phyloP scores from a whole-genome alignment of 2,329 filamentous ascomycete genomes.

The Alternaria viburni region DNA sequence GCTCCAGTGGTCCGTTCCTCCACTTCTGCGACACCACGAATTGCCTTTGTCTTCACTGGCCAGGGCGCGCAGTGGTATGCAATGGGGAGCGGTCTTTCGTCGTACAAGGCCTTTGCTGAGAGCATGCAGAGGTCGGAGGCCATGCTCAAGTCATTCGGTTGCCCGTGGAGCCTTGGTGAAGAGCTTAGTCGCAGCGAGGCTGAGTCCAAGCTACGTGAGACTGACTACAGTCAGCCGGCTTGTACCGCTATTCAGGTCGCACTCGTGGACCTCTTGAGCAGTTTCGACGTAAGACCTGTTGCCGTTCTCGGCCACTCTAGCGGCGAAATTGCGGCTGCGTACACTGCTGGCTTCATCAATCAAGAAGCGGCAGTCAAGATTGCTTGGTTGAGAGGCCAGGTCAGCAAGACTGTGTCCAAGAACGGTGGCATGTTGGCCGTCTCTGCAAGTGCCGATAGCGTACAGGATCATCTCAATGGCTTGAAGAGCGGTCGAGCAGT shows the following conservation, averaged over 20 bases:
- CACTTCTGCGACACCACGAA: conserved; percentile 4
- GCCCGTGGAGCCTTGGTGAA: conserved; percentile 5
- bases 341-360: conserved; percentile 7
- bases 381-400: conserved; percentile 5
- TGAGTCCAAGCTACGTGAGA: conserved; percentile 4
- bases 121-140: conserved; percentile 6
- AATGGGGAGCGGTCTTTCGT: conserved; percentile 27
- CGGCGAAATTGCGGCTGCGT: conserved; percentile 32
- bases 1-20: conserved; percentile 8
- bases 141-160: conserved; percentile 12
- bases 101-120: not conserved
- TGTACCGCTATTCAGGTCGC: conserved; percentile 28
- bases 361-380: conserved; percentile 11
- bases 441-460: not conserved
- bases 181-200: conserved; percentile 4
- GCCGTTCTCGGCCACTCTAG: conserved; percentile 27
- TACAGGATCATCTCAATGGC: not conserved
- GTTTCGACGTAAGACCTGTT: conserved; percentile 13
- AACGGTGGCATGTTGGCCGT: conserved; percentile 10
- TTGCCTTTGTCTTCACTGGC: conserved; percentile 40
- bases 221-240: conserved; percentile 21
- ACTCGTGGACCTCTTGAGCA: conserved; percentile 21
- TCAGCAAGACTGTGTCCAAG: conserved; percentile 3
- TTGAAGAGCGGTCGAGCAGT: conserved; percentile 2
- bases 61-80: conserved; percentile 45